A percentile compares a stretch with the other conserved stretches of the same genome.
Evolutionary conservation across 495 filamentous ascomycete genomes (phyloP).

Genomic region (Pseudotulostoma volvatum): DNA sequence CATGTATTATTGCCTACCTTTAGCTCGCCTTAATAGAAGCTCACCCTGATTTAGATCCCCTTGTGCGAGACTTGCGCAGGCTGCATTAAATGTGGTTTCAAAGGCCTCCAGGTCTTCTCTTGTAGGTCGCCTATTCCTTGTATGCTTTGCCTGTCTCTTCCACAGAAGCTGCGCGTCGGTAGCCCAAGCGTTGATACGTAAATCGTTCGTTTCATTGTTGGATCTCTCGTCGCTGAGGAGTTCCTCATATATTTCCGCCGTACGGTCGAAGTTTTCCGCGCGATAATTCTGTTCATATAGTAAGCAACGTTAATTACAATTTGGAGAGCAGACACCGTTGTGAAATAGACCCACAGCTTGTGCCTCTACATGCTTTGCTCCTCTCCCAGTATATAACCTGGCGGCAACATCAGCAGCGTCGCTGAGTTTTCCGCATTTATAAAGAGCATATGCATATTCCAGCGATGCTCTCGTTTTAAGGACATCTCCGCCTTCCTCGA

Average conservation of each 20-base stretch:
- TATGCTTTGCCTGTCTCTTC: constrained; percentile 43
- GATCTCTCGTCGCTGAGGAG: constrained; percentile 33
- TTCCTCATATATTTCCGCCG: constrained; percentile 50
- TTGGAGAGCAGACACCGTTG: neutral
- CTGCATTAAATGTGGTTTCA: constrained; percentile 86
- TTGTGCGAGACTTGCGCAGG: constrained; percentile 68
- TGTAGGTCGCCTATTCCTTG: constrained; percentile 37
- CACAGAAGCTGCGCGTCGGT: constrained; percentile 77
- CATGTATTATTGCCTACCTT: constrained; percentile 35
- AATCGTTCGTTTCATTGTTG: constrained; percentile 62
- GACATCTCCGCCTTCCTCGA: constrained; percentile 52
- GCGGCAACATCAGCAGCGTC: constrained; percentile 48
- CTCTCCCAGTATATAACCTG: constrained; percentile 34
- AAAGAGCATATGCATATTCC: constrained; percentile 83
- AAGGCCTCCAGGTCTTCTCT: constrained; percentile 78
- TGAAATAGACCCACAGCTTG: constrained; percentile 48
- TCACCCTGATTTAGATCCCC: constrained; percentile 60
- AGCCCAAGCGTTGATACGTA: constrained; percentile 71
- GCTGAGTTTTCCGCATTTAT: constrained; percentile 63
- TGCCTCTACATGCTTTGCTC: constrained; percentile 67
- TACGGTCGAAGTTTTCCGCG: constrained; percentile 60
- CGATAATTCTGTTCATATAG: constrained; percentile 48
- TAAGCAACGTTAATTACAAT: neutral
- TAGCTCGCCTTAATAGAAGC: constrained; percentile 66
- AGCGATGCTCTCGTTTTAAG: constrained; percentile 50